Percentiles rank a stretch among this genome's conserved stretches.
Evolutionary conservation across 345 rosid genomes (phyloP).

Genomic region (Rhodamnia rubescens): DNA sequence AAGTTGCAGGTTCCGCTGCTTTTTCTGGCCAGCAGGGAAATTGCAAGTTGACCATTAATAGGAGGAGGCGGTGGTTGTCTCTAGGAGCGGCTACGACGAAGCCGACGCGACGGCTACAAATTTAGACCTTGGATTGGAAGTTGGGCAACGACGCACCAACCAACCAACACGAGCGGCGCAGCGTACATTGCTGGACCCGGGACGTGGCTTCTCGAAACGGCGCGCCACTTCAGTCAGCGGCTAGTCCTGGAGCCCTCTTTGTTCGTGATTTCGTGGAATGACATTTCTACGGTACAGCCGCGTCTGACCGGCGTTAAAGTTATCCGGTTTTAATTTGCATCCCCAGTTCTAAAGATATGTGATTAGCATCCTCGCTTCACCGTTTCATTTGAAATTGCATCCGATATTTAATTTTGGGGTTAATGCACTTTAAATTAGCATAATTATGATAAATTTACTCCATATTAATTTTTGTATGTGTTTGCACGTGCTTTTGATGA

Average conservation of each 20-base stretch:
- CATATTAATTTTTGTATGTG: no score
- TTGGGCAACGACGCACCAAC: background rate
- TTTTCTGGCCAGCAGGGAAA: background rate
- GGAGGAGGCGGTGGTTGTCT: background rate
- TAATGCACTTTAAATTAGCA: no score
- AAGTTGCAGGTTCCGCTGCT: background rate
- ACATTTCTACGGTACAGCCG: no score
- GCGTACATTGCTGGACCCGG: background rate
- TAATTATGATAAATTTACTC: no score
- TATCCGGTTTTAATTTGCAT: no score
- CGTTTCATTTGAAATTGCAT: background rate
- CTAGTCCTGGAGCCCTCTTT: background rate
- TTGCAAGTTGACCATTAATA: background rate
- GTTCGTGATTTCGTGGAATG: background rate
- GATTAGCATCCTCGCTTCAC: background rate
- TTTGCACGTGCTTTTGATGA: no score
- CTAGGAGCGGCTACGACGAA: background rate
- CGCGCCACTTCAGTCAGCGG: background rate
- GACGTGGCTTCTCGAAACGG: background rate
- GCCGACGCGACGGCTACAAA: background rate
- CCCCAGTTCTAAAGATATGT: no score
- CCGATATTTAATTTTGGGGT: background rate
- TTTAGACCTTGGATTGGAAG: background rate
- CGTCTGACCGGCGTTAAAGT: no score
- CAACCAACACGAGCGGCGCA: background rate